Evolutionary conservation across 495 filamentous ascomycete species (phyloP).

Genomic region (Oleoguttula mirabilis): DNA sequence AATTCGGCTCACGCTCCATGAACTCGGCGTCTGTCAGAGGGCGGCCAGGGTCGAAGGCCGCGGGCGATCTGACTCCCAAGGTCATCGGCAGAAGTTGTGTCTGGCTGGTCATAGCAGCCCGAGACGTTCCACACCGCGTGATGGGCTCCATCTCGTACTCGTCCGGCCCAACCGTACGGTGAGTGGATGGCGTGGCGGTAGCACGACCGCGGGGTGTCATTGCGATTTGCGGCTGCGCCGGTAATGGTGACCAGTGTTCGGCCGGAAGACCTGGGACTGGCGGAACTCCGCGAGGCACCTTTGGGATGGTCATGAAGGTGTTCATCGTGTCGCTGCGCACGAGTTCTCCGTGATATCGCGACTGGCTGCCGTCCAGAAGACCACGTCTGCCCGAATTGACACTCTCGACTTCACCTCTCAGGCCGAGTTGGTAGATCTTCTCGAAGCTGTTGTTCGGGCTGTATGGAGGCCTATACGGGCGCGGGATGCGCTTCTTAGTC

Average conservation of each 20-base stretch:
- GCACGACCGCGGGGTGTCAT: not conserved
- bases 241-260: not conserved
- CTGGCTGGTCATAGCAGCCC: conserved; percentile 7
- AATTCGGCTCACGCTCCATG: conserved; percentile 2
- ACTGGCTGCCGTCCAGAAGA: not conserved
- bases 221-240: not conserved
- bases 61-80: not conserved
- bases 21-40: conserved; percentile 14
- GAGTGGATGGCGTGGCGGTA: not conserved
- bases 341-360: not conserved
- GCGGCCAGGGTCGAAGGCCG: not conserved
- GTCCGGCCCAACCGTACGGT: not conserved
- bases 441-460: not conserved
- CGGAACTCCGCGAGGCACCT: not conserved
- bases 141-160: not conserved
- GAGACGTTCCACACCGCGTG: not conserved
- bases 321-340: conserved; percentile 1
- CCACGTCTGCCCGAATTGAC: not conserved
- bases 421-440: not conserved
- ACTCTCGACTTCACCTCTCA: not conserved
- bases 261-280: not conserved
- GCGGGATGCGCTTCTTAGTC: not conserved
- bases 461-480: not conserved
- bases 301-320: conserved; percentile 2
- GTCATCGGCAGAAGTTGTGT: conserved; percentile 2